phyloP scores from a whole-genome alignment of 2,329 filamentous ascomycete species.

The Xylariaceae sp. region DNA sequence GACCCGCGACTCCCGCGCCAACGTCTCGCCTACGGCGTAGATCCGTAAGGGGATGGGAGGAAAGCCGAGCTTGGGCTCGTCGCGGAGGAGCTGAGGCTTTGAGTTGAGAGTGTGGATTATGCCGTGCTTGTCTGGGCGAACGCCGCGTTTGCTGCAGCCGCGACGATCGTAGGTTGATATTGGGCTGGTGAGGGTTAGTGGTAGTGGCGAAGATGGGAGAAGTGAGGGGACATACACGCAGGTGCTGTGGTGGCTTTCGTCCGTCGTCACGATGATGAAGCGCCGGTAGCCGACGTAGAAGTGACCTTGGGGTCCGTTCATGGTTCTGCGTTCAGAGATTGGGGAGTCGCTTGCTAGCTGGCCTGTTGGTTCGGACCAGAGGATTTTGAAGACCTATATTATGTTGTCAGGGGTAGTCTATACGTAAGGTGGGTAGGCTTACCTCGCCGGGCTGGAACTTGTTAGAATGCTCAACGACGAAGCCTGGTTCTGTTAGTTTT shows the following conservation, averaged over 20 bases:
- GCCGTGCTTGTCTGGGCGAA: slow-evolving; percentile 49
- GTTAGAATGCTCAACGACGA: slow-evolving; percentile 26
- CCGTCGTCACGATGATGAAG: slow-evolving; percentile 50
- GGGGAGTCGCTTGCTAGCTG: slow-evolving; percentile 26
- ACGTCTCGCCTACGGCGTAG: slow-evolving; percentile 39
- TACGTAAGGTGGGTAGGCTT: slow-evolving; percentile 4
- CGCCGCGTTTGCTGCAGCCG: slow-evolving; percentile 49
- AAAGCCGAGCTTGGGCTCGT: slow-evolving; percentile 47
- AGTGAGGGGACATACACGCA: slow-evolving; percentile 47
- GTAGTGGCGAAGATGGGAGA: background rate
- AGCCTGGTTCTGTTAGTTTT: slow-evolving; percentile 26
- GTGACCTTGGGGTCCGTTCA: slow-evolving; percentile 33
- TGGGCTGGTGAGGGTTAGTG: slow-evolving; percentile 35
- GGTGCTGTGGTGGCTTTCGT: slow-evolving; percentile 49
- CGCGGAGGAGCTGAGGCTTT: slow-evolving; percentile 32
- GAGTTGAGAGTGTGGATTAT: slow-evolving; percentile 41
- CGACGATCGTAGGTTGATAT: slow-evolving; percentile 51
- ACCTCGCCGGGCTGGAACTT: slow-evolving; percentile 31
- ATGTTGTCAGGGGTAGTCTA: slow-evolving; percentile 5
- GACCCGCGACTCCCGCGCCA: slow-evolving; percentile 48
- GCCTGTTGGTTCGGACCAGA: slow-evolving; percentile 50
- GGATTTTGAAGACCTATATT: slow-evolving; percentile 48
- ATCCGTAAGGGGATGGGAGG: slow-evolving; percentile 42
- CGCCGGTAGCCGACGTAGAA: slow-evolving; percentile 49
- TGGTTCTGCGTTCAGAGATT: slow-evolving; percentile 32